These are phyloP conservation scores for Lagenidium sp. DNA, from an alignment of 352 stramenopile genomes.

Conservation along the genomic window DNA sequence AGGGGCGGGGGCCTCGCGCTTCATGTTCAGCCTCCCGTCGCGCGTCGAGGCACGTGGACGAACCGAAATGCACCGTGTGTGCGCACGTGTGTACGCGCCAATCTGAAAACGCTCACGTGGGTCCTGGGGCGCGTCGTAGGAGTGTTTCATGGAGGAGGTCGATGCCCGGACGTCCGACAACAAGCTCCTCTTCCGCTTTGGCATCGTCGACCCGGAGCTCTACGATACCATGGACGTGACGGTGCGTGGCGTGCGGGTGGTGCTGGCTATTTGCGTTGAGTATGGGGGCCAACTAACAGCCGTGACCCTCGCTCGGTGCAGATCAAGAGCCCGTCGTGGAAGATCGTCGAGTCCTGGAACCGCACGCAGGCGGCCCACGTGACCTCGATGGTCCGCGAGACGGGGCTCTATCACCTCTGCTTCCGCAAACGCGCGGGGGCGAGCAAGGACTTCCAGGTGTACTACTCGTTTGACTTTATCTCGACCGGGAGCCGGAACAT, in stretches of 20 bases:
- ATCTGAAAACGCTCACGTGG: not conserved
- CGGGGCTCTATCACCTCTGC: conserved; percentile 71
- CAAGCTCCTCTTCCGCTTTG: conserved; percentile 24
- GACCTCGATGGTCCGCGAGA: conserved; percentile 49
- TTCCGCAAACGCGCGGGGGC: conserved; percentile 55
- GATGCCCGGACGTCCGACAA: conserved; percentile 19
- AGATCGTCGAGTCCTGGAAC: conserved; percentile 33
- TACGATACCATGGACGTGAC: conserved; percentile 20
- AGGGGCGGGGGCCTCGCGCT: conserved; percentile 11
- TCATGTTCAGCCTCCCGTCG: conserved; percentile 17
- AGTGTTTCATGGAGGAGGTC: conserved; percentile 22
- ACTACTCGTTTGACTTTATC: conserved; percentile 82
- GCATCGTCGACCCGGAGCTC: conserved; percentile 16
- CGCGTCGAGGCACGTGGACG: conserved; percentile 7
- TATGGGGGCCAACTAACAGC: too few relatives aligned
- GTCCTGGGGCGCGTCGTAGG: conserved; percentile 4
- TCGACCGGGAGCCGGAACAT: conserved; percentile 48
- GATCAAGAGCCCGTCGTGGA: conserved; percentile 13
- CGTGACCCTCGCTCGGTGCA: not conserved
- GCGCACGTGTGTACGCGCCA: not conserved
- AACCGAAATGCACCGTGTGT: not conserved
- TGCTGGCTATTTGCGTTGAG: too few relatives aligned
- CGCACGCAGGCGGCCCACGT: conserved; percentile 50
- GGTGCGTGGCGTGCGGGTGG: too few relatives aligned
- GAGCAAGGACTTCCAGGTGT: conserved; percentile 45